phyloP scores from a whole-genome alignment of 805 yeast genomes.

The Cyberlindnera veronae region DNA sequence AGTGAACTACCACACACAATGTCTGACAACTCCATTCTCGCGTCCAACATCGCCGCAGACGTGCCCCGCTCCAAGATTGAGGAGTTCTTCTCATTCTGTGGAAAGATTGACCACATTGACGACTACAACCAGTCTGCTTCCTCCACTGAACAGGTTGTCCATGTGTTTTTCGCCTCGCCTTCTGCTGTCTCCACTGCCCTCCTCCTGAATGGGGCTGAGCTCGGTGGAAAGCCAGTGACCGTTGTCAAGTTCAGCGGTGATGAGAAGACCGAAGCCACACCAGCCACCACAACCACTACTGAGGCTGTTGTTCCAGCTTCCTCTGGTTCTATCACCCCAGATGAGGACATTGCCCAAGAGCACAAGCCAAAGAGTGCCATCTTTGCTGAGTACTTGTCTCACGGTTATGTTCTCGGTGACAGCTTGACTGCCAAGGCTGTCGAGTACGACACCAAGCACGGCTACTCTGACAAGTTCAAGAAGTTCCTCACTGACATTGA shows the following conservation, averaged over 20 bases:
- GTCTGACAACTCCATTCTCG: conserved; percentile 35
- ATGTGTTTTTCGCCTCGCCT: conserved; percentile 51
- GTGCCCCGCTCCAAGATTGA: conserved; percentile 49
- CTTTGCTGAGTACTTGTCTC: conserved; percentile 69
- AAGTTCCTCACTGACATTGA: conserved; percentile 54
- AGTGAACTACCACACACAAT: neutral
- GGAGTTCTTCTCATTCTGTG: conserved; percentile 76
- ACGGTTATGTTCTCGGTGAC: conserved; percentile 71
- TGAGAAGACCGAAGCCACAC: conserved; percentile 6
- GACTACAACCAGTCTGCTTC: conserved; percentile 11
- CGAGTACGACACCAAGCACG: conserved; percentile 61
- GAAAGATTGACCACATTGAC: conserved; percentile 38
- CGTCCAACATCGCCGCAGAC: conserved; percentile 50
- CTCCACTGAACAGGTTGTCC: conserved; percentile 23
- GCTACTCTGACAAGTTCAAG: conserved; percentile 54
- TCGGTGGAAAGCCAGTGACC: conserved; percentile 53
- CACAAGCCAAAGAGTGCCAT: conserved; percentile 73
- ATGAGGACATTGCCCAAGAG: conserved; percentile 61
- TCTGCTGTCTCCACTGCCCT: conserved; percentile 71
- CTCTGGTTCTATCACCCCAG: neutral
- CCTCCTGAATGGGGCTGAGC: conserved; percentile 68
- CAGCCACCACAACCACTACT: conserved; percentile 9
- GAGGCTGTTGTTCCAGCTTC: conserved; percentile 8
- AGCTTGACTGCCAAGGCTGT: conserved; percentile 56
- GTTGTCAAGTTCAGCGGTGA: conserved; percentile 35